Evolutionary conservation across 176 grass and related monocot species (phyloP).

Genomic region (Juncus effusus): DNA sequence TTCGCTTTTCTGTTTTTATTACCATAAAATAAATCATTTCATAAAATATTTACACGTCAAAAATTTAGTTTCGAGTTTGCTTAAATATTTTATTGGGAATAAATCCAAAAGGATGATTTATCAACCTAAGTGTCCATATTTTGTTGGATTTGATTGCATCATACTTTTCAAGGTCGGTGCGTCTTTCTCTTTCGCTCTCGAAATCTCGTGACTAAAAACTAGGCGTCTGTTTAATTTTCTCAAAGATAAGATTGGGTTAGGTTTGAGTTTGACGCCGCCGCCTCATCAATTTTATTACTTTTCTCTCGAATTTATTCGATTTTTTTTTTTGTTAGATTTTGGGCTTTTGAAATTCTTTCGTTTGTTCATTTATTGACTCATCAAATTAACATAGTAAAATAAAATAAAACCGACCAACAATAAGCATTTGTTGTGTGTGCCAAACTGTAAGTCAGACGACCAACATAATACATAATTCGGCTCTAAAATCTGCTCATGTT

Average conservation of each 20-base stretch:
- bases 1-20: neutral
- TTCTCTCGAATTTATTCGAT: too few relatives aligned
- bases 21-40: neutral
- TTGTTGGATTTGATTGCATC: slow-evolving; percentile 10
- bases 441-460: too few relatives aligned
- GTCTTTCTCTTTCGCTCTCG: slow-evolving; percentile 1
- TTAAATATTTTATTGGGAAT: neutral
- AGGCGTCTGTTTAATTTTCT: slow-evolving; percentile 4
- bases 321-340: too few relatives aligned
- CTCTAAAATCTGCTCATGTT: too few relatives aligned
- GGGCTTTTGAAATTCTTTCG: too few relatives aligned
- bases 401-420: too few relatives aligned
- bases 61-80: too few relatives aligned
- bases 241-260: slow-evolving; percentile 1
- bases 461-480: too few relatives aligned
- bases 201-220: slow-evolving; percentile 25
- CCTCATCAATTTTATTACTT: neutral
- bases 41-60: too few relatives aligned
- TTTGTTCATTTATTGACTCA: too few relatives aligned
- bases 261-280: slow-evolving; percentile 3
- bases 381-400: too few relatives aligned
- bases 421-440: too few relatives aligned
- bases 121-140: slow-evolving; percentile 4
- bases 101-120: slow-evolving; percentile 12
- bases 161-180: slow-evolving; percentile 23